phyloP scores from a whole-genome alignment of 495 filamentous ascomycete species.

The Neurospora sp. region DNA sequence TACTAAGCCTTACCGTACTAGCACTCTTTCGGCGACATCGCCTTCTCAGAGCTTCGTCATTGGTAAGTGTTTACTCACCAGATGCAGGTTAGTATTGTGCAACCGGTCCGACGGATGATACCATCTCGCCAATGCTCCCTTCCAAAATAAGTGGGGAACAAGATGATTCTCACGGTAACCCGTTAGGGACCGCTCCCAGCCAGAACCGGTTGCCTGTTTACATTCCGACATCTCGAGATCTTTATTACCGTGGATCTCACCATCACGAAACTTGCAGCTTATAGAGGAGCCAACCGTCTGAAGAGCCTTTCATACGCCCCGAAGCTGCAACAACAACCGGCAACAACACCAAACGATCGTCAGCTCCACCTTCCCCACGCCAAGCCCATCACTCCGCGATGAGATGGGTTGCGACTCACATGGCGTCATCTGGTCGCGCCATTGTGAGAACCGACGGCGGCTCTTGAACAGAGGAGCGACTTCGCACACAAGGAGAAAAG shows the following conservation, averaged over 20 bases:
- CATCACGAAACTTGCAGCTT: not conserved
- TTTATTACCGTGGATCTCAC: not conserved
- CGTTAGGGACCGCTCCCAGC: not conserved
- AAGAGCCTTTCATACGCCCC: not conserved
- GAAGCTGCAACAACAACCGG: not conserved
- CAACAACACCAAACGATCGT: not conserved
- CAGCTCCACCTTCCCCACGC: constrained; percentile 11
- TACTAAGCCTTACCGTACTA: not conserved
- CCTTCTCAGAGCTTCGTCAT: not conserved
- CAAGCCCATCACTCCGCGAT: constrained; percentile 6
- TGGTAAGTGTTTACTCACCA: not conserved
- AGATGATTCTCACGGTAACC: not conserved
- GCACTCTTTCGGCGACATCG: not conserved
- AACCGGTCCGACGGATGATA: not conserved
- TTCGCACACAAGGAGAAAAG: not conserved
- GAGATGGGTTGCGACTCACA: not conserved
- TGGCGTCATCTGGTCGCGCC: not conserved
- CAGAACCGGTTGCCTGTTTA: not conserved
- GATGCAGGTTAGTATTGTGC: not conserved
- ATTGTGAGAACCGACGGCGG: not conserved
- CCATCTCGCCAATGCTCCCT: not conserved
- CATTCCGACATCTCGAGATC: not conserved
- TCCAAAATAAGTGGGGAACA: not conserved
- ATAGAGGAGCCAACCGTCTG: not conserved
- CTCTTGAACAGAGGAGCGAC: not conserved